phyloP scores from a whole-genome alignment of 1,139 yeast genomes.

The Sporopachydermia cereana region DNA sequence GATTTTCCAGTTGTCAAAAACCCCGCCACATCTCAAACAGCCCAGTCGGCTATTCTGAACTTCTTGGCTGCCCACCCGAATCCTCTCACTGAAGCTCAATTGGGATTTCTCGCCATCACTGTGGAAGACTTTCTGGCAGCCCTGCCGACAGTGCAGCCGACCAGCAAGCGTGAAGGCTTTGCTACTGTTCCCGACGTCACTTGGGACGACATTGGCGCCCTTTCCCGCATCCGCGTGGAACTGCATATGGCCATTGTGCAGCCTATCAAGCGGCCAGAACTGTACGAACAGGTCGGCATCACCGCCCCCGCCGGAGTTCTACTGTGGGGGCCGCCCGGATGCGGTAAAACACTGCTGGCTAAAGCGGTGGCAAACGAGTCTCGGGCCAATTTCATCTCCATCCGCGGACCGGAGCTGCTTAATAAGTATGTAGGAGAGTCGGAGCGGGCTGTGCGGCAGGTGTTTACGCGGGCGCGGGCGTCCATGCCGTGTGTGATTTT shows the following conservation, averaged over 20 bases:
- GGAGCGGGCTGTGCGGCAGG: constrained; percentile 90
- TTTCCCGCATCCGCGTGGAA: constrained; percentile 69
- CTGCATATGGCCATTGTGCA: constrained; percentile 96
- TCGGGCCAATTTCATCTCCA: constrained; percentile 87
- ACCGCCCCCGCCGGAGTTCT: constrained; percentile 95
- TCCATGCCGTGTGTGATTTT: constrained; percentile 92
- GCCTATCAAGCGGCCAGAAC: constrained; percentile 87
- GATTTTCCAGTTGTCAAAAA: constrained; percentile 13
- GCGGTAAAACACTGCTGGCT: constrained; percentile 92
- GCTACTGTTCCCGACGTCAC: constrained; percentile 98
- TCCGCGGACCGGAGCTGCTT: constrained; percentile 87
- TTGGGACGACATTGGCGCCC: constrained; percentile 93
- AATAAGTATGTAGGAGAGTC: constrained; percentile 96
- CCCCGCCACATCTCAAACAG: constrained; percentile 18
- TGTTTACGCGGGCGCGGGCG: constrained; percentile 87
- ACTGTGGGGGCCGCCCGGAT: constrained; percentile 99
- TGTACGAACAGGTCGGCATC: constrained; percentile 84
- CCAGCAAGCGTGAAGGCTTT: constrained; percentile 96
- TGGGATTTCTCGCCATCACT: constrained; percentile 61
- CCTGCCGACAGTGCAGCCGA: constrained; percentile 89
- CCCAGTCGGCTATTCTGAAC: constrained; percentile 55
- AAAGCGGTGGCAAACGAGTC: constrained; percentile 98
- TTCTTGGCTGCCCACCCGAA: constrained; percentile 68
- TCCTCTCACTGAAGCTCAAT: constrained; percentile 64
- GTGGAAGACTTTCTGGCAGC: constrained; percentile 76